Evolutionary conservation across 176 grass and related monocot genomes (phyloP).

Genomic region (Saccharum spontaneum): DNA sequence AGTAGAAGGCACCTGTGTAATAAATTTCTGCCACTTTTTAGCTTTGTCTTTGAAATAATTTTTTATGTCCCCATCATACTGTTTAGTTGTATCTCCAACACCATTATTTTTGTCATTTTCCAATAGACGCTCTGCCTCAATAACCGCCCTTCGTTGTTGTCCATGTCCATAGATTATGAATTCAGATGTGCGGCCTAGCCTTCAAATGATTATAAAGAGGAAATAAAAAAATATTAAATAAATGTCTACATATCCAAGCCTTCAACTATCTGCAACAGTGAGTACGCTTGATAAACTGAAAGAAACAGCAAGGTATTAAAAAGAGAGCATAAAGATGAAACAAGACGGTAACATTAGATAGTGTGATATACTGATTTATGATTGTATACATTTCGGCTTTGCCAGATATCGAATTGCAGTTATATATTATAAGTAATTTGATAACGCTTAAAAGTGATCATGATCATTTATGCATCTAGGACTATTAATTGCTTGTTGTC

Average conservation of each 20-base stretch:
- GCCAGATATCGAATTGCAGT: background rate
- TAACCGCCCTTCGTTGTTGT: slow-evolving; percentile 86
- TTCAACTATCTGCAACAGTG: slow-evolving; percentile 18
- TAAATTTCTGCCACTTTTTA: slow-evolving; percentile 93
- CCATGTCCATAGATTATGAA: slow-evolving; percentile 93
- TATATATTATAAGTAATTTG: slow-evolving; percentile 12
- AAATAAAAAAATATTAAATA: slow-evolving; percentile 10
- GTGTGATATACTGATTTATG: slow-evolving; percentile 4
- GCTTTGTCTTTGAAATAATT: slow-evolving; percentile 81
- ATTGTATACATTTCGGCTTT: slow-evolving; percentile 19
- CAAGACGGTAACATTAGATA: slow-evolving; percentile 6
- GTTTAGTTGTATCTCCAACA: slow-evolving; percentile 41
- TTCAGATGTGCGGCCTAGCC: slow-evolving; percentile 78
- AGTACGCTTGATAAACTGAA: slow-evolving; percentile 22
- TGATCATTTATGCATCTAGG: background rate
- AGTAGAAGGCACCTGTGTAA: slow-evolving; percentile 64
- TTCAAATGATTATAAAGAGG: slow-evolving; percentile 37
- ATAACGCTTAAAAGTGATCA: background rate
- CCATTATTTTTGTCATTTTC: slow-evolving; percentile 48
- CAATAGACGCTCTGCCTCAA: slow-evolving; percentile 71
- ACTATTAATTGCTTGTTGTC: background rate
- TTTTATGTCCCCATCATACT: slow-evolving; percentile 55
- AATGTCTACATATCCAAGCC: slow-evolving; percentile 11
- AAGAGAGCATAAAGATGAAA: slow-evolving; percentile 16
- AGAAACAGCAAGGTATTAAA: slow-evolving; percentile 8